Conservation (phyloP, 164 flowering plant genomes). For the Kingdonia uniflora region DNA sequence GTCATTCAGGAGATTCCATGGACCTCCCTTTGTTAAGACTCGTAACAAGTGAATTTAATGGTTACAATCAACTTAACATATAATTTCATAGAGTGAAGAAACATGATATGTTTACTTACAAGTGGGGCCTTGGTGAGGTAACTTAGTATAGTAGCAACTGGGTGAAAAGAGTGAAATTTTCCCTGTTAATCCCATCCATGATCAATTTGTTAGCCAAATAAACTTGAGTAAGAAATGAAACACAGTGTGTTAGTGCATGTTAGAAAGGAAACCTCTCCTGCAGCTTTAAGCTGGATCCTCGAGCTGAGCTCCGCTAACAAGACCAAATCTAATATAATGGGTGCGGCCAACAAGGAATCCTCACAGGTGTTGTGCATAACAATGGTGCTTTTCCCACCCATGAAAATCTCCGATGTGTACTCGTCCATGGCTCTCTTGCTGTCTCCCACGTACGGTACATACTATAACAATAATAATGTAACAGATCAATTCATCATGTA, state of each 20-base stretch:
- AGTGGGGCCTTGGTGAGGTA: conserved; percentile 99
- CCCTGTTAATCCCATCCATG: conserved; percentile 32
- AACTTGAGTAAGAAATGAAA: too few relatives aligned
- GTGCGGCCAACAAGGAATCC: conserved; percentile 96
- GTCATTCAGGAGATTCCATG: too few relatives aligned
- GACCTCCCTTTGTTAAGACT: too few relatives aligned
- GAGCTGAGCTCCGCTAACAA: conserved; percentile 92
- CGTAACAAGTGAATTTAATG: too few relatives aligned
- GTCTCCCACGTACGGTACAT: conserved; percentile 96
- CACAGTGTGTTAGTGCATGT: too few relatives aligned
- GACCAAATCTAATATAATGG: conserved; percentile 91
- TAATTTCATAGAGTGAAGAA: too few relatives aligned
- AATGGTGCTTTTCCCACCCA: conserved; percentile 97
- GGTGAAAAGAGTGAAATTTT: conserved; percentile 96
- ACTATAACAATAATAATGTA: conserved; percentile 25
- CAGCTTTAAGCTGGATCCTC: conserved; percentile 85
- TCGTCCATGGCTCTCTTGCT: conserved; percentile 99
- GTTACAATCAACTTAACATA: too few relatives aligned
- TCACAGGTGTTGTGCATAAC: conserved; percentile 98
- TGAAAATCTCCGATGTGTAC: conserved; percentile 98
- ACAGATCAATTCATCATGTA: not conserved
- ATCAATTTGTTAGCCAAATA: not conserved
- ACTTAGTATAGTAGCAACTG: conserved; percentile 95
- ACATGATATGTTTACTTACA: conserved; percentile 34
- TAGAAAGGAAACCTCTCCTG: conserved; percentile 52